A percentile compares a stretch with the other conserved stretches of the same genome.
These are phyloP conservation scores for Jacaranda mimosifolia DNA, from an alignment of 257 asterid genomes.

Conservation along the genomic window DNA sequence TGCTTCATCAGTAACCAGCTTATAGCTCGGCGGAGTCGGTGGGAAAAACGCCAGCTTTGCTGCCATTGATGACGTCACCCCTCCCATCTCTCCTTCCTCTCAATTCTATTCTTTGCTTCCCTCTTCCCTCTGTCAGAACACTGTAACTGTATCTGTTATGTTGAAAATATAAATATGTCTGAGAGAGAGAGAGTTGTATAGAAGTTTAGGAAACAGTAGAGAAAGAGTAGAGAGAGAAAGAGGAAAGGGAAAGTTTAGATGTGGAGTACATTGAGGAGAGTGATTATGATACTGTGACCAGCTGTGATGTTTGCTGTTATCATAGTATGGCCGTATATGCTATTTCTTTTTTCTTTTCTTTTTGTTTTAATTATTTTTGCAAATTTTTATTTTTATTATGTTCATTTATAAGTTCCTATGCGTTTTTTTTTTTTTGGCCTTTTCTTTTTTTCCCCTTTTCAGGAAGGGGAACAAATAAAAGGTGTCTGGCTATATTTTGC, in stretches of 20 bases:
- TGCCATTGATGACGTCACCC: constrained; percentile 98
- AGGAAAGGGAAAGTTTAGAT: constrained; percentile 21
- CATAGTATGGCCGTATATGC: constrained; percentile 59
- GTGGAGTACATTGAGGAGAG: constrained; percentile 47
- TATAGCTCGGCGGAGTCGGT: constrained; percentile 86
- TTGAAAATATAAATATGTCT: constrained; percentile 26
- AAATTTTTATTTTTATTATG: constrained; percentile 29
- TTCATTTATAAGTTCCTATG: constrained; percentile 11
- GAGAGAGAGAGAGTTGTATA: constrained; percentile 15
- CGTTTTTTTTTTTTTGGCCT: constrained; percentile 33
- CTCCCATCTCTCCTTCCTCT: constrained; percentile 64
- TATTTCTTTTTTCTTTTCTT: constrained; percentile 23
- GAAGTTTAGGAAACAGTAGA: constrained; percentile 27
- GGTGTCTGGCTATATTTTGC: neutral
- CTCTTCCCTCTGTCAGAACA: constrained; percentile 33
- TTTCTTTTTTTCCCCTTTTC: constrained; percentile 3
- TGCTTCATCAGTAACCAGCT: constrained; percentile 57
- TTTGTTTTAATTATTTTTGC: neutral
- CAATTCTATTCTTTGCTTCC: constrained; percentile 18
- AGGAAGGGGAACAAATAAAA: constrained; percentile 16
- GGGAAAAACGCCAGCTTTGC: constrained; percentile 96
- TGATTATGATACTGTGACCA: constrained; percentile 56
- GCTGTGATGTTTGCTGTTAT: constrained; percentile 62
- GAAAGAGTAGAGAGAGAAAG: constrained; percentile 27
- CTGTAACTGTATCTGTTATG: constrained; percentile 35